phyloP scores from a whole-genome alignment of 805 yeast genomes.

The Kuraishia cidri region DNA sequence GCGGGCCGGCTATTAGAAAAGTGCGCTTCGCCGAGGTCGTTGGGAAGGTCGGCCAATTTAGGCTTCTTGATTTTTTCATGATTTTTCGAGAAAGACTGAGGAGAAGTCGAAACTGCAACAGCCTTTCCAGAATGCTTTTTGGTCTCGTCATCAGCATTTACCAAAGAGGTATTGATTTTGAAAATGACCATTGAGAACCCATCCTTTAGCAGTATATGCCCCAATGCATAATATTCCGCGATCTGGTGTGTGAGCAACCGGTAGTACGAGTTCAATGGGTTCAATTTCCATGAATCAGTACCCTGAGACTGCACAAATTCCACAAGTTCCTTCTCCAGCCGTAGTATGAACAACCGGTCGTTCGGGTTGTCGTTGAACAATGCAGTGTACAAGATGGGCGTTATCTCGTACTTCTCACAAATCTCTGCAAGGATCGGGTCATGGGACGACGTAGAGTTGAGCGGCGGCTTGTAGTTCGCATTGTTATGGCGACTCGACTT shows the following conservation, averaged over 20 bases:
- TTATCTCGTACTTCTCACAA: constrained; percentile 9
- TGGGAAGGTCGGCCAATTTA: too few species aligned
- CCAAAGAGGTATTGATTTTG: constrained; percentile 24
- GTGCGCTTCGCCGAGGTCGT: too few species aligned
- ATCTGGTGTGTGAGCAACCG: constrained; percentile 61
- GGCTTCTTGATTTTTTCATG: too few species aligned
- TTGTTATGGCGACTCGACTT: constrained; percentile 1
- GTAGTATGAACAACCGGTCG: constrained; percentile 40
- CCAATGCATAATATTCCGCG: constrained; percentile 56
- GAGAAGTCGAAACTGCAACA: too few species aligned
- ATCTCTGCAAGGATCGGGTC: constrained; percentile 10
- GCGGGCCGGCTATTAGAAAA: too few species aligned
- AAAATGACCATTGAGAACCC: constrained; percentile 35
- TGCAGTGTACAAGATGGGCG: constrained; percentile 18
- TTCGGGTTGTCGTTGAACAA: constrained; percentile 25
- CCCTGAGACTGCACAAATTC: constrained; percentile 31
- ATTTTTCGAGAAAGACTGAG: too few species aligned
- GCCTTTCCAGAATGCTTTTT: too few species aligned
- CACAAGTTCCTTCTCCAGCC: constrained; percentile 37
- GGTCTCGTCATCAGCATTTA: too few species aligned
- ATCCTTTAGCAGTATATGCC: constrained; percentile 45
- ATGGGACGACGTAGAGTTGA: not conserved
- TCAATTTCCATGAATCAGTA: constrained; percentile 31
- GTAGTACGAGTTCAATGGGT: constrained; percentile 60
- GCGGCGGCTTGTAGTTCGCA: constrained; percentile 2